Evolutionary conservation across 495 filamentous ascomycete species (phyloP).

Genomic region (Pseudoneurospora amorphoporcata): DNA sequence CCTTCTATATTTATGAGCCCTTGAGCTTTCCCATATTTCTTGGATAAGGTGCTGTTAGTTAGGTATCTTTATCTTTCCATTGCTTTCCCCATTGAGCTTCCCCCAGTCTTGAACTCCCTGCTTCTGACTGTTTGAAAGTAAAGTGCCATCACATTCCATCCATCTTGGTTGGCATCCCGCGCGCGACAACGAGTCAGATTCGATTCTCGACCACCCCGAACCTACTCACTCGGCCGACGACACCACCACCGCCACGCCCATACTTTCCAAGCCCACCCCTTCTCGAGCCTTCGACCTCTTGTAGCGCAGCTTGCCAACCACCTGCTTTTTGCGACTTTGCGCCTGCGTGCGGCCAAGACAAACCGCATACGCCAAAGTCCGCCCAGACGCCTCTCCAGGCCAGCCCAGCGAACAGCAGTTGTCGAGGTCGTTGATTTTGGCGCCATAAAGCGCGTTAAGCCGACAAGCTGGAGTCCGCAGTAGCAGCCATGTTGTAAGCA

Average conservation of each 20-base stretch:
- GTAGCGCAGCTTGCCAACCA: background rate
- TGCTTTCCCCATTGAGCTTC: background rate
- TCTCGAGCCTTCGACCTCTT: background rate
- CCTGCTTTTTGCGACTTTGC: background rate
- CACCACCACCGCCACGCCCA: background rate
- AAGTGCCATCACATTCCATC: background rate
- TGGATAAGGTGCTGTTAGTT: background rate
- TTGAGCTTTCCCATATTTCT: background rate
- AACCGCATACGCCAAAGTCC: background rate
- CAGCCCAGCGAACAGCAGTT: background rate
- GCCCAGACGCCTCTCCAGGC: background rate
- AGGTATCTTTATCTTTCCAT: background rate
- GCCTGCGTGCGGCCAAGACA: background rate
- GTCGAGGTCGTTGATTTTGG: background rate
- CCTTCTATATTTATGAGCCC: background rate
- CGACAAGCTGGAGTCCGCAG: background rate
- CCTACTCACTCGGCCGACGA: background rate
- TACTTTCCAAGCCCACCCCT: background rate
- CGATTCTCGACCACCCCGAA: background rate
- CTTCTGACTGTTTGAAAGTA: background rate
- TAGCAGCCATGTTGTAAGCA: background rate
- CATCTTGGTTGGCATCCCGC: background rate
- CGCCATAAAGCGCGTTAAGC: background rate
- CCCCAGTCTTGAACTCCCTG: background rate
- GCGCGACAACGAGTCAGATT: background rate